A percentile compares a stretch with the other conserved stretches of the same genome.
Conservation (phyloP, 495 filamentous ascomycete genomes). For the Astrothelium macrocarpum region DNA sequence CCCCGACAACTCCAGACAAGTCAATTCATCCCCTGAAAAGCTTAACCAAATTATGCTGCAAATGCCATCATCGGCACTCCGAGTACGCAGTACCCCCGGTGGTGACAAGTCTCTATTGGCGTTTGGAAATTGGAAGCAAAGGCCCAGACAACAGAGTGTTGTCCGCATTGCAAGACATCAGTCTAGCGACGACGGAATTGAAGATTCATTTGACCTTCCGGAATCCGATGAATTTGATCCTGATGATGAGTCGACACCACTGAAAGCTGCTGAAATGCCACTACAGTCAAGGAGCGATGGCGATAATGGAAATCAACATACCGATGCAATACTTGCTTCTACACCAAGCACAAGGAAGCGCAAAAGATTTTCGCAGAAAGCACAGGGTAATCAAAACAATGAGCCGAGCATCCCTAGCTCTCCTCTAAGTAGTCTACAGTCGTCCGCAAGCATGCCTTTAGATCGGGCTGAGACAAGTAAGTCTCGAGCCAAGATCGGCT, state of each 20-base stretch:
- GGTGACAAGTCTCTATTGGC: slow-evolving; percentile 46
- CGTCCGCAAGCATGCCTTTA: not conserved
- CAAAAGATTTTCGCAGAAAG: slow-evolving; percentile 22
- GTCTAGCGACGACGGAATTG: slow-evolving; percentile 25
- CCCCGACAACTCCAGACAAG: not conserved
- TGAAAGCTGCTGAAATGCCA: slow-evolving; percentile 35
- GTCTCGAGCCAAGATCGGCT: not conserved
- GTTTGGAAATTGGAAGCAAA: slow-evolving; percentile 49
- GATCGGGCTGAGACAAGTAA: not conserved
- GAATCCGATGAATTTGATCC: slow-evolving; percentile 43
- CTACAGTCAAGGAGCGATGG: not conserved
- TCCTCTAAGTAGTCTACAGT: not conserved
- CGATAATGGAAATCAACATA: not conserved
- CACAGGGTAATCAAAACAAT: slow-evolving; percentile 12
- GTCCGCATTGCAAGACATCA: slow-evolving; percentile 49
- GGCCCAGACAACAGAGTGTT: slow-evolving; percentile 59
- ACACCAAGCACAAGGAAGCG: slow-evolving; percentile 31
- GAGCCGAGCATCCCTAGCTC: not conserved
- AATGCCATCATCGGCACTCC: slow-evolving; percentile 10
- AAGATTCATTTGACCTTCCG: slow-evolving; percentile 22
- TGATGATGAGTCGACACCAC: slow-evolving; percentile 57
- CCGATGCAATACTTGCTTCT: not conserved
- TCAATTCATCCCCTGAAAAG: not conserved
- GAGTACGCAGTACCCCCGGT: slow-evolving; percentile 35
- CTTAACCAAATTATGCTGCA: not conserved